Percentiles rank a stretch among this genome's conserved stretches.
These are phyloP conservation scores for Sarcodon sp. DNA, from an alignment of 768 basidiomycete species.

Conservation along the genomic window DNA sequence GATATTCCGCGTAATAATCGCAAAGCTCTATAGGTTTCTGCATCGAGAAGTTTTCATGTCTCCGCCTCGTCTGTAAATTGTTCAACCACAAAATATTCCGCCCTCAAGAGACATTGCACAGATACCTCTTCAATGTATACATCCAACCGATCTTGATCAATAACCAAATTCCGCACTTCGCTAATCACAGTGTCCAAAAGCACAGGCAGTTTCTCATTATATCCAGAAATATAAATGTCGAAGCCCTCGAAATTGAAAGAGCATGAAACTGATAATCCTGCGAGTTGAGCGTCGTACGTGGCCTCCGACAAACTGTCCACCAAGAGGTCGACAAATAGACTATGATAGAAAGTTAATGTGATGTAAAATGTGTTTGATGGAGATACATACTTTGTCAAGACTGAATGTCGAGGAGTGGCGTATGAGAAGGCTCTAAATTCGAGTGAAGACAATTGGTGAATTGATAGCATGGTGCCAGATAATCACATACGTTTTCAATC, in stretches of 20 bases:
- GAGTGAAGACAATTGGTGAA: background rate
- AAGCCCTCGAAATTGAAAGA: conserved; percentile 20
- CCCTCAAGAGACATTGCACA: background rate
- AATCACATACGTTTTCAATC: conserved; percentile 20
- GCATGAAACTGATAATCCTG: conserved; percentile 30
- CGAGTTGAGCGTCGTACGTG: conserved; percentile 38
- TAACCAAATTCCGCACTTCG: conserved; percentile 23
- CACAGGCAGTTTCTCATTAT: conserved; percentile 36
- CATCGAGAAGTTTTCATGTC: conserved; percentile 31
- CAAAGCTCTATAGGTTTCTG: conserved; percentile 13
- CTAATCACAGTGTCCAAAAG: conserved; percentile 29
- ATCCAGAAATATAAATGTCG: conserved; percentile 28
- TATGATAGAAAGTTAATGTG: conserved; percentile 4
- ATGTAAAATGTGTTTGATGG: conserved; percentile 16
- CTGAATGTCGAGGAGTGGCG: conserved; percentile 16
- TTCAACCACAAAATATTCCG: background rate
- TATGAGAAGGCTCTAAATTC: conserved; percentile 14
- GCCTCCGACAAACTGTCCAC: conserved; percentile 37
- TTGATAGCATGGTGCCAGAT: background rate
- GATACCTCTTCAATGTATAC: conserved; percentile 32
- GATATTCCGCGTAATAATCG: conserved; percentile 24
- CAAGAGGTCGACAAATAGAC: conserved; percentile 17
- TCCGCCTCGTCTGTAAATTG: conserved; percentile 16
- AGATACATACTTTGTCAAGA: conserved; percentile 15
- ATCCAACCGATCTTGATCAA: conserved; percentile 27